phyloP scores from a whole-genome alignment of 2,329 filamentous ascomycete species.

The Teratosphaeriaceae sp. region DNA sequence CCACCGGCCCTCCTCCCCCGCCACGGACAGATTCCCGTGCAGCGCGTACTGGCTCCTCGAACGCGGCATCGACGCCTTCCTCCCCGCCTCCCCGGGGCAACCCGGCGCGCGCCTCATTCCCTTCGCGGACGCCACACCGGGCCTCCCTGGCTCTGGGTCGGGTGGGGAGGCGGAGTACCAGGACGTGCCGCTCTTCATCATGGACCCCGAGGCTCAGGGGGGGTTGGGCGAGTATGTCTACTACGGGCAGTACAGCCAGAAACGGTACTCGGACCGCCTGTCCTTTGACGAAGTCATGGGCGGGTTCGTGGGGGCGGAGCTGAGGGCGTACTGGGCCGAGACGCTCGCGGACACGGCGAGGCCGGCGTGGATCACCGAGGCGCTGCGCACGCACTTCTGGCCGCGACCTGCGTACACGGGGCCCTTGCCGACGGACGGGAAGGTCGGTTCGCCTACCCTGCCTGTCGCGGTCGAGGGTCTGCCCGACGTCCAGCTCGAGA shows the following conservation, averaged over 20 bases:
- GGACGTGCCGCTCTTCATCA: conserved; percentile 39
- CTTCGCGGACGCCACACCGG: conserved; percentile 36
- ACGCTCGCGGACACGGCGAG: conserved; percentile 30
- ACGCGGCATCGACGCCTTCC: conserved; percentile 32
- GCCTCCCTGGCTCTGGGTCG: conserved; percentile 19
- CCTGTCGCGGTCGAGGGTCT: conserved; percentile 4
- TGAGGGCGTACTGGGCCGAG: conserved; percentile 33
- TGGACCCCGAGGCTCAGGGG: no score
- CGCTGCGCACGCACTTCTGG: conserved; percentile 37
- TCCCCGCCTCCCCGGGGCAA: conserved; percentile 33
- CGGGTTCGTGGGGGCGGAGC: conserved; percentile 31
- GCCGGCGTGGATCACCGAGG: conserved; percentile 37
- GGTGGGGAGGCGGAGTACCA: conserved; percentile 23
- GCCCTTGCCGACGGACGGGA: conserved; percentile 19
- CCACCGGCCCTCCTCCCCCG: conserved; percentile 36
- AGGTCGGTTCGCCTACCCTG: conserved; percentile 9
- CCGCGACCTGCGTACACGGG: conserved; percentile 37
- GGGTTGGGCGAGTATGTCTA: conserved; percentile 32
- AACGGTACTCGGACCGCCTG: conserved; percentile 38
- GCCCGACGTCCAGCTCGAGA: conserved; percentile 10
- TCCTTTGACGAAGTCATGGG: conserved; percentile 36
- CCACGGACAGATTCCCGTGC: conserved; percentile 30
- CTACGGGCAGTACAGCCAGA: conserved; percentile 41
- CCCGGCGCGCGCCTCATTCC: conserved; percentile 43
- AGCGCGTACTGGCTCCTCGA: conserved; percentile 39